A percentile compares a stretch with the other conserved stretches of the same genome.
Conservation (phyloP, 805 yeast genomes). For the Clavispora santaluciae region DNA sequence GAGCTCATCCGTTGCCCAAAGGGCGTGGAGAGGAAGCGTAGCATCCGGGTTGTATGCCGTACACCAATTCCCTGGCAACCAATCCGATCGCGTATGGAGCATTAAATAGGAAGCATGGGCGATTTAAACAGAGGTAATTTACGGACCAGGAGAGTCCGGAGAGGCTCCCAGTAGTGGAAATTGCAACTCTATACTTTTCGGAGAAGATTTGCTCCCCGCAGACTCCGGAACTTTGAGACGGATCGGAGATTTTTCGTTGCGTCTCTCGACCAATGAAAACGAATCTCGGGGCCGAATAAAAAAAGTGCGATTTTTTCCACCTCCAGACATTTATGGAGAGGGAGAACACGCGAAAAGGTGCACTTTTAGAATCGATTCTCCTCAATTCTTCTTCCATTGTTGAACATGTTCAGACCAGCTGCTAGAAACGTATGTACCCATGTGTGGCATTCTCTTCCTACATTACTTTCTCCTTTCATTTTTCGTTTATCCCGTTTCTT, state of each 20-base stretch:
- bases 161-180: too few relatives aligned
- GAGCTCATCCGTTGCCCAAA: too few relatives aligned
- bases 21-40: background rate
- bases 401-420: conserved; percentile 17
- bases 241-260: background rate
- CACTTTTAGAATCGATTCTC: conserved; percentile 5
- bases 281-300: conserved; percentile 15
- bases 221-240: background rate
- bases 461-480: background rate
- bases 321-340: conserved; percentile 2
- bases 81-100: background rate
- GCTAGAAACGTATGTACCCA: conserved; percentile 15
- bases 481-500: background rate
- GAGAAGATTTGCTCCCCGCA: too few relatives aligned
- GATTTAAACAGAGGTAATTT: too few relatives aligned
- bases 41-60: background rate
- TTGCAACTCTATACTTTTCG: too few relatives aligned
- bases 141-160: too few relatives aligned
- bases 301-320: conserved; percentile 16
- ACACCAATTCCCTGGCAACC: background rate
- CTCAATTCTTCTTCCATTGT: conserved; percentile 5
- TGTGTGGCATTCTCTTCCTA: background rate
- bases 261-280: conserved; percentile 11
- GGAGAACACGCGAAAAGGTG: conserved; percentile 1
- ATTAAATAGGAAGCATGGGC: background rate